Evolutionary conservation across 1,284 basidiomycete genomes (phyloP).

Genomic region (Stereum hirsutum): DNA sequence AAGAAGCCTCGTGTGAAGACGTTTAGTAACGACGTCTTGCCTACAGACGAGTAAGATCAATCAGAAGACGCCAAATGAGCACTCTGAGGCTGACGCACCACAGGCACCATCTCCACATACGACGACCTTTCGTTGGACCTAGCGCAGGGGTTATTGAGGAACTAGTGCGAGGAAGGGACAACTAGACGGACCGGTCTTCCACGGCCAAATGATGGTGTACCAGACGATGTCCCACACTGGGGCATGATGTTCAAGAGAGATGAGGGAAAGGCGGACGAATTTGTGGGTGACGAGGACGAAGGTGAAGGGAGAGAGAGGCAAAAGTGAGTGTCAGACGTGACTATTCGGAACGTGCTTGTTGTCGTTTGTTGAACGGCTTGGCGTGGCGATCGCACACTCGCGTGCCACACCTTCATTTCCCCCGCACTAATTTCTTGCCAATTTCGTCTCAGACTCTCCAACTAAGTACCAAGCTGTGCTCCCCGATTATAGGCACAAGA

Average conservation of each 20-base stretch:
- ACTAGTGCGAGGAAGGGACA: not conserved
- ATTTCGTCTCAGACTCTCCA: no score
- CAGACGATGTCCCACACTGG: constrained; percentile 11
- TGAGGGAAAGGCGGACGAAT: no score
- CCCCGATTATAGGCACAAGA: no score
- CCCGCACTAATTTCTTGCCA: no score
- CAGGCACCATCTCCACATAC: constrained; percentile 92
- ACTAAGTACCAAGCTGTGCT: no score
- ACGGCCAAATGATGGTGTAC: constrained; percentile 10
- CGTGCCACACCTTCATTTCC: no score
- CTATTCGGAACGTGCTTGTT: no score
- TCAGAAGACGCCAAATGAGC: constrained; percentile 3
- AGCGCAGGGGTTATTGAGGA: not conserved
- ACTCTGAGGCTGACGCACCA: constrained; percentile 36
- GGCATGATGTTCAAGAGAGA: constrained; percentile 6
- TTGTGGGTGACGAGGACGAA: no score
- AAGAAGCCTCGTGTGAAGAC: constrained; percentile 84
- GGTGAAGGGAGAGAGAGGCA: no score
- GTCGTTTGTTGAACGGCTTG: no score
- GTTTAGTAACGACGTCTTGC: constrained; percentile 77
- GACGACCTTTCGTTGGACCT: constrained; percentile 66
- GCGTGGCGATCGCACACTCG: no score
- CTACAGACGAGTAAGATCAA: constrained; percentile 20
- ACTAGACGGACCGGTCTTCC: constrained; percentile 8
- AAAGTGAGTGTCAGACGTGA: no score